Evolutionary conservation across 768 basidiomycete genomes (phyloP).

Genomic region (Gyrodon lividus): DNA sequence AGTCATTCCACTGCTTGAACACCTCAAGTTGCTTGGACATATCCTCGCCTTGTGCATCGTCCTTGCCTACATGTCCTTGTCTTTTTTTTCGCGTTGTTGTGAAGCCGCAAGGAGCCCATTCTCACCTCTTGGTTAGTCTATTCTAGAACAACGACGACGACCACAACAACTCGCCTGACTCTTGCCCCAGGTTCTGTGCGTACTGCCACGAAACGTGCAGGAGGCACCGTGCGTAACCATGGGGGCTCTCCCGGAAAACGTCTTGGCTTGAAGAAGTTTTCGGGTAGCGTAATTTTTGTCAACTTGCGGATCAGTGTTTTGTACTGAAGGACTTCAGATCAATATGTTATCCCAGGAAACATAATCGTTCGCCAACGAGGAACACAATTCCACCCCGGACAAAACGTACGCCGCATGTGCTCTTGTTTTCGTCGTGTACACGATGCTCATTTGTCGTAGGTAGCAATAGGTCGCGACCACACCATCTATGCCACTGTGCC

Average conservation of each 20-base stretch:
- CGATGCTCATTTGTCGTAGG: constrained; percentile 44
- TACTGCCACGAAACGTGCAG: constrained; percentile 95
- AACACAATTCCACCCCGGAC: constrained; percentile 88
- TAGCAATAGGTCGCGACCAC: constrained; percentile 90
- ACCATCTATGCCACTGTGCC: constrained; percentile 89
- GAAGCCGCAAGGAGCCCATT: constrained; percentile 47
- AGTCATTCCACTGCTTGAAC: too few relatives aligned
- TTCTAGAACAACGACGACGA: not conserved
- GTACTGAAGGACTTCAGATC: constrained; percentile 51
- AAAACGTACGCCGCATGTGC: constrained; percentile 63
- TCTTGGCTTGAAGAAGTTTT: constrained; percentile 94
- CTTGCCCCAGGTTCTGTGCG: constrained; percentile 60
- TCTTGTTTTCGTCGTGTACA: not conserved
- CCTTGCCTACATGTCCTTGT: constrained; percentile 12
- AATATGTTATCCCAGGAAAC: constrained; percentile 90
- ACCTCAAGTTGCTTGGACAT: too few relatives aligned
- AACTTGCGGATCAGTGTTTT: constrained; percentile 1
- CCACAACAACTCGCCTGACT: constrained; percentile 1
- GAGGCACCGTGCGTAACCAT: constrained; percentile 91
- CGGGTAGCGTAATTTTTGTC: constrained; percentile 51
- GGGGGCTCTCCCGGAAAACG: constrained; percentile 92
- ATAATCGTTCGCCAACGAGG: constrained; percentile 96
- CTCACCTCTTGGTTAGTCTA: constrained; percentile 37
- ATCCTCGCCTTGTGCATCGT: not conserved
- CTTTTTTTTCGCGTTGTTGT: constrained; percentile 45